phyloP scores from a whole-genome alignment of 176 grass and related monocot genomes.

The Bolboschoenus planiculmis region DNA sequence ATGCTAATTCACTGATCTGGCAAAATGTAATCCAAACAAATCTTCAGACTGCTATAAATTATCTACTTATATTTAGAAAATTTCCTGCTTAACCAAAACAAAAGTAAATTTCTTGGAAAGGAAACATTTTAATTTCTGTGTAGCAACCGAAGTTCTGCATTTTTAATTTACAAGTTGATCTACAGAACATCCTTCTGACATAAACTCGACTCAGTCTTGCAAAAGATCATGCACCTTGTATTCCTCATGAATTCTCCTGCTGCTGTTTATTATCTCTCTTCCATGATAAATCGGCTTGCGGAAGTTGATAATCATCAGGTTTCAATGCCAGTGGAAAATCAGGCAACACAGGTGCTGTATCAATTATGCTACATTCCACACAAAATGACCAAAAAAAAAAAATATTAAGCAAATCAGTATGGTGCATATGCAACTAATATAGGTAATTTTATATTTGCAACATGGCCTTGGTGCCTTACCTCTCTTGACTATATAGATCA shows the following conservation, averaged over 20 bases:
- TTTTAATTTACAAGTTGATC: constrained; percentile 21
- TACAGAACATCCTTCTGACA: constrained; percentile 7
- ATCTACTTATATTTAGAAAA: not conserved
- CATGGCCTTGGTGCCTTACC: constrained; percentile 36
- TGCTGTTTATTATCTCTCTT: constrained; percentile 39
- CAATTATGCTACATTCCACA: constrained; percentile 49
- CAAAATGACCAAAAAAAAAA: constrained; percentile 16
- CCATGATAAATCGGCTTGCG: constrained; percentile 55
- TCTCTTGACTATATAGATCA: constrained; percentile 88
- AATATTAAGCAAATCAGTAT: not conserved
- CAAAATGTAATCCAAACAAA: constrained; percentile 1
- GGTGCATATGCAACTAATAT: not conserved
- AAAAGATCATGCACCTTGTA: constrained; percentile 11
- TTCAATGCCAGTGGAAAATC: constrained; percentile 88
- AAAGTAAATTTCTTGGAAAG: not conserved
- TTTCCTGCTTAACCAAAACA: constrained; percentile 3
- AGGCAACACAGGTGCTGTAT: constrained; percentile 58
- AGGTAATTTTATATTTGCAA: not conserved
- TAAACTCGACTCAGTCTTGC: constrained; percentile 5
- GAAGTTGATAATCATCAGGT: constrained; percentile 90
- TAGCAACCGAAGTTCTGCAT: constrained; percentile 22
- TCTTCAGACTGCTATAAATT: not conserved
- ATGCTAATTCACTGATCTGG: not conserved
- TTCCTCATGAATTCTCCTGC: constrained; percentile 19
- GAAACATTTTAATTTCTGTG: constrained; percentile 21